These are phyloP conservation scores for Areca catechu DNA, from an alignment of 176 grass and related monocot species.

Conservation along the genomic window DNA sequence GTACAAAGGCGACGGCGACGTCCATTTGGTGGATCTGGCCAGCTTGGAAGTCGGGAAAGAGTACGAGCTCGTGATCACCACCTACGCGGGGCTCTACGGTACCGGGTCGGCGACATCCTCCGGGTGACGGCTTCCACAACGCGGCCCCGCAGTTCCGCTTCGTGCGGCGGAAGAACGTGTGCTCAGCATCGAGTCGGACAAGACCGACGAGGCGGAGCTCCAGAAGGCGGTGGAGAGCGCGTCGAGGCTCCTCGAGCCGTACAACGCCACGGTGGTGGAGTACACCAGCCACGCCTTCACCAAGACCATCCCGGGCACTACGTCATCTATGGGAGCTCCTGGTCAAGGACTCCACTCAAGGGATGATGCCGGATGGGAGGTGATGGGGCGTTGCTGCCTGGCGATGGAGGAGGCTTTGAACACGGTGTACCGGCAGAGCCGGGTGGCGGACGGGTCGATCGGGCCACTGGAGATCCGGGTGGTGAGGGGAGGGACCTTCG, in stretches of 20 bases:
- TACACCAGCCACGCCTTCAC: constrained; percentile 66
- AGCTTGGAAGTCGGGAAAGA: constrained; percentile 34
- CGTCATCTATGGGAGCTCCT: constrained; percentile 75
- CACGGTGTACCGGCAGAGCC: constrained; percentile 43
- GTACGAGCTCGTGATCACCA: constrained; percentile 75
- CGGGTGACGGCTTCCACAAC: constrained; percentile 56
- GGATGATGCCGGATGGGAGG: not conserved
- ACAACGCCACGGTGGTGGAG: constrained; percentile 39
- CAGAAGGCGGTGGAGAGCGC: constrained; percentile 56
- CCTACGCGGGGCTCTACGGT: constrained; percentile 56
- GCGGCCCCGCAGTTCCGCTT: constrained; percentile 63
- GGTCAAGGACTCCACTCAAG: not conserved
- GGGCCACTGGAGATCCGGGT: constrained; percentile 60
- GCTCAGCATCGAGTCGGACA: constrained; percentile 58
- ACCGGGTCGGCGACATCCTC: constrained; percentile 58
- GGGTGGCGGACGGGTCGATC: constrained; percentile 45
- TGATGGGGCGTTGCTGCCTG: constrained; percentile 43
- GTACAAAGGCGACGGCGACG: not conserved
- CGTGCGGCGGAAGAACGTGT: constrained; percentile 68
- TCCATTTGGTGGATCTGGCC: constrained; percentile 30
- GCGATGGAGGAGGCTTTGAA: constrained; percentile 58
- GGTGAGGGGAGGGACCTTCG: constrained; percentile 45
- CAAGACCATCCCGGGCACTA: constrained; percentile 48
- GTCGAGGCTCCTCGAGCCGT: constrained; percentile 24
- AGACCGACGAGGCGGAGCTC: constrained; percentile 71